These are phyloP conservation scores for Dentipellis sp. DNA, from an alignment of 768 basidiomycete genomes.

Conservation along the genomic window DNA sequence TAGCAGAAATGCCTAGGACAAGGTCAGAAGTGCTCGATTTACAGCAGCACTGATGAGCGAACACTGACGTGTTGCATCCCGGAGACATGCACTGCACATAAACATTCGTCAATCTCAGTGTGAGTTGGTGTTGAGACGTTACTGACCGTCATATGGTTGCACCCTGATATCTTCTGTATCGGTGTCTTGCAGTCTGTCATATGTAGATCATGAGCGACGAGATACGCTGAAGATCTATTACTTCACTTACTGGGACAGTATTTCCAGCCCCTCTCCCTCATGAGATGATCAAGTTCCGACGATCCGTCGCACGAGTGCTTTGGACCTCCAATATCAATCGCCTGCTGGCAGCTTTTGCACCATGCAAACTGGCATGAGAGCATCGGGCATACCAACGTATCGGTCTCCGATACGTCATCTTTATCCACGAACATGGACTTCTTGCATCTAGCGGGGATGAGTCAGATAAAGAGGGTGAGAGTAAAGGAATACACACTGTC, in stretches of 20 bases:
- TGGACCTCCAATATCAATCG: slow-evolving; percentile 13
- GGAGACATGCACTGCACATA: background rate
- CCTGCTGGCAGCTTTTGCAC: slow-evolving; percentile 24
- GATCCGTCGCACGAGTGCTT: slow-evolving; percentile 24
- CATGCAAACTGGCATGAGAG: slow-evolving; percentile 21
- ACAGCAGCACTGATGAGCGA: background rate
- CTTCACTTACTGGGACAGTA: slow-evolving; percentile 22
- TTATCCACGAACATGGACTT: slow-evolving; percentile 20
- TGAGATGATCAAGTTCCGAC: slow-evolving; percentile 22
- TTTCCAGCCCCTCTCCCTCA: slow-evolving; percentile 23
- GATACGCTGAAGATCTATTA: background rate
- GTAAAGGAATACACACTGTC: slow-evolving; percentile 28
- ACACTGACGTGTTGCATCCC: background rate
- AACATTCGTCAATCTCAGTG: too few species aligned
- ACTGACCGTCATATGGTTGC: background rate
- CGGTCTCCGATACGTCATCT: slow-evolving; percentile 17
- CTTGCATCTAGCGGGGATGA: slow-evolving; percentile 10
- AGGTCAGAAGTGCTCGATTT: background rate
- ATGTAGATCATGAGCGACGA: background rate
- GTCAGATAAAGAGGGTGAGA: background rate
- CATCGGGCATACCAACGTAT: slow-evolving; percentile 20
- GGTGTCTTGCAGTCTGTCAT: background rate
- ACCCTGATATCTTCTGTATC: background rate
- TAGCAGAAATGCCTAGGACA: background rate
- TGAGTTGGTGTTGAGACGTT: background rate